A percentile compares a stretch with the other conserved stretches of the same genome.
These are phyloP conservation scores for Lodderomyces metapsilosis DNA, from an alignment of 1,139 yeast genomes.

Conservation along the genomic window DNA sequence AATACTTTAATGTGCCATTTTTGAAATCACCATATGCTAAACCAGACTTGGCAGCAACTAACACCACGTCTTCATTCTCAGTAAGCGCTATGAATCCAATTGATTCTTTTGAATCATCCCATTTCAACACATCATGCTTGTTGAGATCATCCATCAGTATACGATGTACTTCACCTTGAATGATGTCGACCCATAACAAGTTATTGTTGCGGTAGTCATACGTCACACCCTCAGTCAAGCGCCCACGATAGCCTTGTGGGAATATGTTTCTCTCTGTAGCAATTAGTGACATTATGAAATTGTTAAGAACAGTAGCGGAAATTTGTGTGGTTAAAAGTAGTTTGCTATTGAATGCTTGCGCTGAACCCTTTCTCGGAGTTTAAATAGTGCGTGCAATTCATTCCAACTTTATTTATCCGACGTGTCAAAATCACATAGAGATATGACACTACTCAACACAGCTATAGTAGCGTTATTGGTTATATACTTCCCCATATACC, in stretches of 20 bases:
- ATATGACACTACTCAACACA: no score
- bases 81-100: conserved; percentile 69
- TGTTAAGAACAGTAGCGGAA: background rate
- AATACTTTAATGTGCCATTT: conserved; percentile 40
- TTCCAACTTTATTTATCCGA: no score
- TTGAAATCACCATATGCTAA: conserved; percentile 49
- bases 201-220: conserved; percentile 58
- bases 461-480: no score
- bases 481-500: no score
- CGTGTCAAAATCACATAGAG: no score
- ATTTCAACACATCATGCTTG: conserved; percentile 40
- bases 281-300: conserved; percentile 9
- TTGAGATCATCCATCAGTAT: conserved; percentile 21
- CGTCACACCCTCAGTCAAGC: conserved; percentile 67
- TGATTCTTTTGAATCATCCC: conserved; percentile 35
- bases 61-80: conserved; percentile 36
- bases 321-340: no score
- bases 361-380: background rate
- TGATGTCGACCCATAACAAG: conserved; percentile 70
- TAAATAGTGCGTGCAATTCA: no score
- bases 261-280: conserved; percentile 27
- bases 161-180: conserved; percentile 56
- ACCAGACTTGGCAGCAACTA: conserved; percentile 59
- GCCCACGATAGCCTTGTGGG: conserved; percentile 45
- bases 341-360: background rate